Evolutionary conservation across 345 rosid genomes (phyloP).

Genomic region (Bruguiera sexangula): DNA sequence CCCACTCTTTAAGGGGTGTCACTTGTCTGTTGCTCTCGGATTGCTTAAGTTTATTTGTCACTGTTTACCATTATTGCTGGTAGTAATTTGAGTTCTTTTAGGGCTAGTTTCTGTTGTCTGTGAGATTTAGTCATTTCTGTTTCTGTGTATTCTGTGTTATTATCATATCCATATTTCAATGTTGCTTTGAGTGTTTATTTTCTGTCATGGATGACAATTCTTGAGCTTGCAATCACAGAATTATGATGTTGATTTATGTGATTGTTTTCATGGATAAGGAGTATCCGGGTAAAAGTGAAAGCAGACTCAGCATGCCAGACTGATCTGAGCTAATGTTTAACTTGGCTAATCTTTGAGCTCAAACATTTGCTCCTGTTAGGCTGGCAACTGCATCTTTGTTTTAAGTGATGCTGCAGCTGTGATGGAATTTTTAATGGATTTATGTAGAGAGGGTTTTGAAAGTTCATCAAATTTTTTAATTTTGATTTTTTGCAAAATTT

Average conservation of each 20-base stretch:
- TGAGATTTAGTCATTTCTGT: background rate
- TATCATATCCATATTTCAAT: too few species aligned
- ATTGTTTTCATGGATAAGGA: background rate
- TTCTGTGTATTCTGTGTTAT: too few species aligned
- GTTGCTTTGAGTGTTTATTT: too few species aligned
- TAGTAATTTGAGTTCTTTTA: background rate
- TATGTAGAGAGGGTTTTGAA: too few species aligned
- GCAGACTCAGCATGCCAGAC: too few species aligned
- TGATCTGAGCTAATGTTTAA: too few species aligned
- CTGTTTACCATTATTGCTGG: background rate
- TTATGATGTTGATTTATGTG: background rate
- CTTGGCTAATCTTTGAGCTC: background rate
- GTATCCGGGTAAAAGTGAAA: too few species aligned
- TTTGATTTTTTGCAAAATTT: too few species aligned
- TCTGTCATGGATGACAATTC: too few species aligned
- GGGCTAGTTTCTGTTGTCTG: background rate
- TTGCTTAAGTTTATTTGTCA: background rate
- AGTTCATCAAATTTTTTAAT: too few species aligned
- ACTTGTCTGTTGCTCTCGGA: background rate
- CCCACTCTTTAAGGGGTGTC: background rate
- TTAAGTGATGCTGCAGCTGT: background rate
- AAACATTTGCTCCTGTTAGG: background rate
- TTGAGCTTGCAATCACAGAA: too few species aligned
- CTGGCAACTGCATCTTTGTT: background rate
- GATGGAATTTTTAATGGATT: background rate